These are phyloP conservation scores for Plantago coronopus DNA, from an alignment of 305 asterid species.

Conservation along the genomic window DNA sequence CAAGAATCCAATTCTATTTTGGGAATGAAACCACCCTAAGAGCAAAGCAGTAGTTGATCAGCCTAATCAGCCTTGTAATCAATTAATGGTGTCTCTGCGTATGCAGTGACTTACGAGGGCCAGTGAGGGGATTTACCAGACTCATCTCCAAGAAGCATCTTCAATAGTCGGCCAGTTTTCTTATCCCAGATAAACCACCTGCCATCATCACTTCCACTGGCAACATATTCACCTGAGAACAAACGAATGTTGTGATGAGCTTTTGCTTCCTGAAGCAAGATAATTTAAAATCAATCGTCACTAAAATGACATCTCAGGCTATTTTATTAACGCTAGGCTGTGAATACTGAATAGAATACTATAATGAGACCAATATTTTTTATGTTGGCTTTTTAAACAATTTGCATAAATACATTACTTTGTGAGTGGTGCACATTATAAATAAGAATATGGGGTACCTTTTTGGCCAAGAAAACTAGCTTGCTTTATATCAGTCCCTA, in stretches of 20 bases:
- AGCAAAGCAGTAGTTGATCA: no score
- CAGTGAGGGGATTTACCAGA: conserved; percentile 48
- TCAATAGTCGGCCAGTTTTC: conserved; percentile 74
- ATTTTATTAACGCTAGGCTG: neutral
- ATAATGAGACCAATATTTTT: neutral
- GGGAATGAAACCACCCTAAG: no score
- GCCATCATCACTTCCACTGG: conserved; percentile 99
- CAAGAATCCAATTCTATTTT: no score
- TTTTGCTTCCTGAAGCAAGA: conserved; percentile 12
- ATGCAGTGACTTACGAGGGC: neutral
- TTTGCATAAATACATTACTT: no score
- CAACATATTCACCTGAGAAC: conserved; percentile 77
- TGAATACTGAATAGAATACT: no score
- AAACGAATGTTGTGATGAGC: conserved; percentile 13
- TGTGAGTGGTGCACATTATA: conserved; percentile 9
- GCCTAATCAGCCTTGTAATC: no score
- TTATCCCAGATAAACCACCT: conserved; percentile 99
- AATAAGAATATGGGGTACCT: conserved; percentile 45
- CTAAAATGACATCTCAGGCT: neutral
- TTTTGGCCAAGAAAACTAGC: conserved; percentile 93
- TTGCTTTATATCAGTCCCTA: conserved; percentile 93
- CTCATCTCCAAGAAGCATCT: conserved; percentile 90
- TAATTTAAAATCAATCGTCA: neutral
- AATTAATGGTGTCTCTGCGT: no score
- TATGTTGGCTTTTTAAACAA: neutral